Percentiles rank a stretch among this genome's conserved stretches.
Conservation (phyloP, 208 protist genomes). For the Crithidia acanthocephali region DNA sequence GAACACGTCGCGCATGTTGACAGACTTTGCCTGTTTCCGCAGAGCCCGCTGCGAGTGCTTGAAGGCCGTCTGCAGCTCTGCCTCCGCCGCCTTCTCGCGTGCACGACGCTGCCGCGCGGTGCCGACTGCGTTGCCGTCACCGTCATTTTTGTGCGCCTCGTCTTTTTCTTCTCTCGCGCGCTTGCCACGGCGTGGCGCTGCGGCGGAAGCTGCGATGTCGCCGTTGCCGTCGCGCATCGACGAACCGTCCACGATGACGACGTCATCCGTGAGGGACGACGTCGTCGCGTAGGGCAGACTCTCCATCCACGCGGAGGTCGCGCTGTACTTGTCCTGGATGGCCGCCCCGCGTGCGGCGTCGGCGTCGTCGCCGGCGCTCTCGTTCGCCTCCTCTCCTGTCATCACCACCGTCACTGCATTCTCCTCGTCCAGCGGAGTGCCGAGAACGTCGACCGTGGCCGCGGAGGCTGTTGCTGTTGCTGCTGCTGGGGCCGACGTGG, state of each 20-base stretch:
- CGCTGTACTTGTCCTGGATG: slow-evolving; percentile 31
- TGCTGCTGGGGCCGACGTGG: background rate
- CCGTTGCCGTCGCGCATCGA: no score
- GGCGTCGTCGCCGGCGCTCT: background rate
- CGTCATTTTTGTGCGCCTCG: background rate
- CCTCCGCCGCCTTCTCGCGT: slow-evolving; percentile 31
- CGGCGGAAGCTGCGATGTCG: background rate
- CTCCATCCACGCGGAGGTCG: slow-evolving; percentile 26
- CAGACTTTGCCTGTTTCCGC: slow-evolving; percentile 60
- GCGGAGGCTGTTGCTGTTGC: background rate
- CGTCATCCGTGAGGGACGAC: background rate
- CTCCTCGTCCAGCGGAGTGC: background rate
- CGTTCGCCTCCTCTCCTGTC: background rate
- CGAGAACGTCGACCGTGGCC: background rate
- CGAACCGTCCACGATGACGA: background rate
- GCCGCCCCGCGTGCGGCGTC: slow-evolving; percentile 8
- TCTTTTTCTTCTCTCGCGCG: background rate
- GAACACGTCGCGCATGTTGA: slow-evolving; percentile 77
- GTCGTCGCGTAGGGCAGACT: slow-evolving; percentile 9
- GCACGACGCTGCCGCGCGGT: slow-evolving; percentile 17
- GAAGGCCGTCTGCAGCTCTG: slow-evolving; percentile 50
- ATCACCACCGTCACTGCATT: background rate
- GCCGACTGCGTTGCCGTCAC: background rate
- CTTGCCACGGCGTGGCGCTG: slow-evolving; percentile 1
- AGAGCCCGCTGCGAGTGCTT: slow-evolving; percentile 67